These are phyloP conservation scores for Chlamydomonas incerta DNA, from an alignment of 139 green algal genomes.

Conservation along the genomic window DNA sequence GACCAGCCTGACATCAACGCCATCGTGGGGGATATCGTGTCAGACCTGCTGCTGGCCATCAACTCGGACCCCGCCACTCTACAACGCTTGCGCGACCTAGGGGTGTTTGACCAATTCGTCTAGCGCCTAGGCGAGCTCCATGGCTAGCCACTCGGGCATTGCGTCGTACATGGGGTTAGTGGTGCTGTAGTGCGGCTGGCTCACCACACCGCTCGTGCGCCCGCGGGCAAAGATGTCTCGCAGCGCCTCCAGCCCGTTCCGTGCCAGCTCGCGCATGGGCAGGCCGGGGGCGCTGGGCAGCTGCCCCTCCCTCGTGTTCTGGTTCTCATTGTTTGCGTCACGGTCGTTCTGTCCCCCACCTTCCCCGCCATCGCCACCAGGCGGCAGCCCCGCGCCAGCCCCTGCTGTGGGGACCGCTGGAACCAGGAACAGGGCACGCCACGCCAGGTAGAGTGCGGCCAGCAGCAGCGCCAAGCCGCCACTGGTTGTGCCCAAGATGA, in stretches of 20 bases:
- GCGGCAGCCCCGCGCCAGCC: not conserved
- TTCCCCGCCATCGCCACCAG: not conserved
- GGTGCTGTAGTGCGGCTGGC: not conserved
- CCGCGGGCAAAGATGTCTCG: not conserved
- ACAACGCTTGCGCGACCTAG: not conserved
- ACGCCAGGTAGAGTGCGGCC: not conserved
- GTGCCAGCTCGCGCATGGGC: not conserved
- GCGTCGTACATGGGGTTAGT: not conserved
- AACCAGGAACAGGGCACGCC: not conserved
- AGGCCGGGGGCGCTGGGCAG: not conserved
- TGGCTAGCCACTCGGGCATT: not conserved
- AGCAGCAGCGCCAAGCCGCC: not conserved
- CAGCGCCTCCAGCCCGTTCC: constrained; percentile 1
- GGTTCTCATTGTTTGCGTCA: not conserved
- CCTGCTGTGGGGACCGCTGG: not conserved
- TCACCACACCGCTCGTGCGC: not conserved
- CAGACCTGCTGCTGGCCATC: not conserved
- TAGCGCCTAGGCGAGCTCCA: not conserved
- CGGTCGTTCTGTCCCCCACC: not conserved
- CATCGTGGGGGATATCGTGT: not conserved
- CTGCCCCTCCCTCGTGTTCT: not conserved
- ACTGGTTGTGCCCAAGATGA: not conserved
- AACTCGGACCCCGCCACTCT: not conserved
- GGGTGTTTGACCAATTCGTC: not conserved
- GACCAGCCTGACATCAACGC: not conserved